Conservation (phyloP, 176 grass and related monocot species). For the Leersia perrieri region DNA sequence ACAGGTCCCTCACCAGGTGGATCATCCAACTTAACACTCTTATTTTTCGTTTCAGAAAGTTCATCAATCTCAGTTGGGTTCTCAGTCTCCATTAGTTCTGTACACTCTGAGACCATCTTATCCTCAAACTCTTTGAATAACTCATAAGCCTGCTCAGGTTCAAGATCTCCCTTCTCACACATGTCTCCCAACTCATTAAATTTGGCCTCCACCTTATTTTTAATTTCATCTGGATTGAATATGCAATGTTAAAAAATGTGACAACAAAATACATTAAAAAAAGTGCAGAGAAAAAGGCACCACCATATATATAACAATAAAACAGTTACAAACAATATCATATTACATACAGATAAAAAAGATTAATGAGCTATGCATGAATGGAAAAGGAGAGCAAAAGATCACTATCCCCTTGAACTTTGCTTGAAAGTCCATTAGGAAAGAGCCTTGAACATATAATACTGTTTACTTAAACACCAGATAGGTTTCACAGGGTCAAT, state of each 20-base stretch:
- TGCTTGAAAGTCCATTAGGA: no score
- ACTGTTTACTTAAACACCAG: not conserved
- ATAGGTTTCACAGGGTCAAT: not conserved
- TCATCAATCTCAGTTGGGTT: conserved; percentile 42
- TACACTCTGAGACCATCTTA: conserved; percentile 60
- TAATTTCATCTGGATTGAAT: conserved; percentile 76
- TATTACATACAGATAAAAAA: not conserved
- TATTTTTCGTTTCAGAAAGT: conserved; percentile 35
- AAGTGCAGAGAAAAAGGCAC: conserved; percentile 10
- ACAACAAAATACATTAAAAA: conserved; percentile 4
- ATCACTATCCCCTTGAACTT: no score
- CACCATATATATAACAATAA: not conserved
- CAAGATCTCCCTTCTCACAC: conserved; percentile 75
- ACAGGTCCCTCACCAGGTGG: conserved; percentile 86
- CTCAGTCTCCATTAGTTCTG: conserved; percentile 57
- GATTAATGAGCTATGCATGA: not conserved
- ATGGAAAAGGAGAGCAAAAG: not conserved
- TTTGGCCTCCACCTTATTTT: conserved; percentile 80
- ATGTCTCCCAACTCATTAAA: conserved; percentile 79
- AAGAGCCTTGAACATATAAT: not conserved
- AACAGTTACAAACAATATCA: not conserved
- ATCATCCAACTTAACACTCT: conserved; percentile 65
- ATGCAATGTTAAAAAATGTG: conserved; percentile 21
- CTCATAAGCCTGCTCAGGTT: conserved; percentile 82
- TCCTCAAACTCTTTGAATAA: conserved; percentile 94